Percentiles rank a stretch among this genome's conserved stretches.
phyloP scores from a whole-genome alignment of 2,329 filamentous ascomycete species.

The Pseudocercospora pini-densiflorae region DNA sequence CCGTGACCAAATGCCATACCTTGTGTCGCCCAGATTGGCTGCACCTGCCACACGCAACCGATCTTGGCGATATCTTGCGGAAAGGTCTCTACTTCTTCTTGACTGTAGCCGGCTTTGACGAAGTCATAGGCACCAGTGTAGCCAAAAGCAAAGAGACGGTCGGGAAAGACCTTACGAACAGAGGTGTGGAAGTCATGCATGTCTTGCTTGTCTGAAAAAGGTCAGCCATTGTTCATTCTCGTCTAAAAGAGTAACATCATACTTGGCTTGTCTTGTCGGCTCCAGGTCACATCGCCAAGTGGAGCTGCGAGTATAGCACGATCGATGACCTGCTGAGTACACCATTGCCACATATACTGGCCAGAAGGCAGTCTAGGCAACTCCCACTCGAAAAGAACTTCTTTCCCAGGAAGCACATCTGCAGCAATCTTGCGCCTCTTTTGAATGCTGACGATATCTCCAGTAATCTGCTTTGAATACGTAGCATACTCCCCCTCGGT shows the following conservation, averaged over 20 bases:
- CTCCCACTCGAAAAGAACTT: constrained; percentile 18
- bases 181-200: constrained; percentile 19
- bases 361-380: constrained; percentile 12
- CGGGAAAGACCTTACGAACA: constrained; percentile 16
- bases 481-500: constrained; percentile 4
- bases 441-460: constrained; percentile 11
- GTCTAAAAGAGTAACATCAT: no score
- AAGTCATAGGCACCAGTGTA: constrained; percentile 17
- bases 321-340: constrained; percentile 18
- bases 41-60: constrained; percentile 18
- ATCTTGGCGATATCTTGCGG: constrained; percentile 17
- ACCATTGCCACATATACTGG: constrained; percentile 22
- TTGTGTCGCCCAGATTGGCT: constrained; percentile 21
- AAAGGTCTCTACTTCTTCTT: constrained; percentile 16
- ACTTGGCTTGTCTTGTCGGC: constrained; percentile 12
- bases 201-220: constrained; percentile 14
- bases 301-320: constrained; percentile 17
- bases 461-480: constrained; percentile 6
- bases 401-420: constrained; percentile 4
- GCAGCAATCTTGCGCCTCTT: constrained; percentile 11
- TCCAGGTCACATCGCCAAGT: constrained; percentile 18
- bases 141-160: constrained; percentile 18
- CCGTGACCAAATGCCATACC: not conserved
- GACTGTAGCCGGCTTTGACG: constrained; percentile 13
- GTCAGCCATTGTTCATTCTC: not conserved